Evolutionary conservation across 2,329 filamentous ascomycete species (phyloP), one percentile per base, ranked within the genome.

Genomic region (Ceratocystis destructans): DNA sequence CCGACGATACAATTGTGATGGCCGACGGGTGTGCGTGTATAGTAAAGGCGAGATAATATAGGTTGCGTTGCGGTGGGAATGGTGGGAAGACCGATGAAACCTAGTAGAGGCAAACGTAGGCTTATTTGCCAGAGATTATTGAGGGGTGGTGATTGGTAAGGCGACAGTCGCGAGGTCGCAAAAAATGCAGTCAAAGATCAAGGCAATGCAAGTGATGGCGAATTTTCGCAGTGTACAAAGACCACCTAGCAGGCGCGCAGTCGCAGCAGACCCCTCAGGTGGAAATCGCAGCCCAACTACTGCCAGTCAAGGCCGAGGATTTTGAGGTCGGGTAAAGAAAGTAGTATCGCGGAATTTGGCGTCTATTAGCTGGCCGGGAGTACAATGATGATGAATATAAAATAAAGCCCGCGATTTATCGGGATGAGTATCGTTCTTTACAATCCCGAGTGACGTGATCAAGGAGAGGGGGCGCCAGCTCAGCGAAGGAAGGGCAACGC

Each of bases 381-480:
- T 37, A 55, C 10, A 7, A 44, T 25, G 57, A 65, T 37, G 8
- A 25, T 41, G 12, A n/a, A n/a, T 28, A 37, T 59, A 7, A 37
- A 59, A 59, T 59, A 31, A 59, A 25, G 28, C 55, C 28, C 28
- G 17, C 28, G 55, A 37, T 59, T n/a, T 41, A 41, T 41, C 37
- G 37, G 37, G 37, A 31, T 59, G 20, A 33, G 10, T 55, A 25
- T 37, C 12, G 25, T 48, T 65, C 28, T 65, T 45, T 28, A 6
- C 45, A n/a, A 31, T 65, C 48, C 53, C 53, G 28, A 61, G 37
- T 61, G 64, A 44, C 64, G 64, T 46, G 53, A 61, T 48, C 20
- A 44, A 57, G 46, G 44, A 55, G 63, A 62, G 61, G 64, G 20
- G 53, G 50, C 63, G 50, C 53, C 50, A 63, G 45, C 45, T 41